These are phyloP conservation scores for Globisporangium polare DNA, from an alignment of 352 stramenopile species.

Conservation along the genomic window DNA sequence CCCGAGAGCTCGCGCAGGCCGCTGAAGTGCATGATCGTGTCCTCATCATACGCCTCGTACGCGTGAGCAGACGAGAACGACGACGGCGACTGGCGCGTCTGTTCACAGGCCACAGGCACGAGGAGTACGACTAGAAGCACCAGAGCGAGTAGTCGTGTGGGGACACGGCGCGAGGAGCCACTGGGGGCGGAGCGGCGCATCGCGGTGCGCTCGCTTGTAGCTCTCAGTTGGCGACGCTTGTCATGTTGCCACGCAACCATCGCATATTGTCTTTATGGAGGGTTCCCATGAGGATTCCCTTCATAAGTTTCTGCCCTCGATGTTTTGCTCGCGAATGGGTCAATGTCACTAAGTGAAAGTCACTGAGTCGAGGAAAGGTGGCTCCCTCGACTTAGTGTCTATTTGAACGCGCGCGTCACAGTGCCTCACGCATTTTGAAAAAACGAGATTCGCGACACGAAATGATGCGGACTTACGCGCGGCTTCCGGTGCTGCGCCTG, in stretches of 20 bases:
- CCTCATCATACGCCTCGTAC: neutral
- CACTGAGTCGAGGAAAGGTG: neutral
- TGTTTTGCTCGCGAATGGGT: no score
- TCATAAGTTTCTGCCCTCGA: no score
- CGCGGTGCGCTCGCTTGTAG: neutral
- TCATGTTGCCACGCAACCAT: constrained; percentile 7
- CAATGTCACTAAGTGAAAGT: neutral
- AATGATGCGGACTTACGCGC: neutral
- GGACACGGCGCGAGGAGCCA: neutral
- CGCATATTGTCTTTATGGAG: neutral
- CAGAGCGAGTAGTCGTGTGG: neutral
- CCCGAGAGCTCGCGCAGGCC: constrained; percentile 60
- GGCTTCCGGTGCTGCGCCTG: neutral
- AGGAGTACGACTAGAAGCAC: neutral
- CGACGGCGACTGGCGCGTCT: neutral
- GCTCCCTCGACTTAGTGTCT: neutral
- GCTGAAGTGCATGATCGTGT: constrained; percentile 33
- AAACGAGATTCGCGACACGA: constrained; percentile 1
- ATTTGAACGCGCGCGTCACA: neutral
- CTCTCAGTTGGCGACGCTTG: constrained; percentile 1
- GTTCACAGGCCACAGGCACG: no score
- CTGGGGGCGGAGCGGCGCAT: neutral
- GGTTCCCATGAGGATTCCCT: no score
- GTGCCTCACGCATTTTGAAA: neutral
- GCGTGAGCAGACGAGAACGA: neutral